These are phyloP conservation scores for Rhizophora apiculata DNA, from an alignment of 345 rosid species.

Conservation along the genomic window DNA sequence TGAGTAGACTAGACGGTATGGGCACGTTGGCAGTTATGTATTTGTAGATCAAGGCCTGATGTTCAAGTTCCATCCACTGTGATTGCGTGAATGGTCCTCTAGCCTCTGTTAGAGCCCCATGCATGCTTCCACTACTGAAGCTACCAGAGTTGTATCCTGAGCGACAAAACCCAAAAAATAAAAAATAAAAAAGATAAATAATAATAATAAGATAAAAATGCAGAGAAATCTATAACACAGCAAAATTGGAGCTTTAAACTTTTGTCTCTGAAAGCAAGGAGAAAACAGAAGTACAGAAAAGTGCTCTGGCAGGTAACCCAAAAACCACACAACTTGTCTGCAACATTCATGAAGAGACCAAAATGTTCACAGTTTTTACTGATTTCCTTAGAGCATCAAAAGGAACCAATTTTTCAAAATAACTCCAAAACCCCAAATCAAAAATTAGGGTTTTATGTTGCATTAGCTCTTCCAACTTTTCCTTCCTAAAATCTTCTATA, in stretches of 20 bases:
- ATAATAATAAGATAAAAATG: not conserved
- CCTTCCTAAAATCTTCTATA: constrained; percentile 9
- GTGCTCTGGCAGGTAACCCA: too few relatives aligned
- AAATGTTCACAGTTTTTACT: not conserved
- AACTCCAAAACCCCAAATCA: not conserved
- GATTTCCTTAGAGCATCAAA: constrained; percentile 1
- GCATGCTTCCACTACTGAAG: constrained; percentile 24
- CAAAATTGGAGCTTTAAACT: not conserved
- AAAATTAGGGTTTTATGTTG: not conserved
- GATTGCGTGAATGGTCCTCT: constrained; percentile 59
- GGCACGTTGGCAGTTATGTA: constrained; percentile 69
- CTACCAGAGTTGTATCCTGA: constrained; percentile 26
- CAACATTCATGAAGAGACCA: too few relatives aligned
- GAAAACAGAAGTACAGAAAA: too few relatives aligned
- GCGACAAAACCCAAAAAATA: not conserved
- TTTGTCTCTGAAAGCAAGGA: too few relatives aligned
- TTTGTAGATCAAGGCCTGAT: constrained; percentile 82
- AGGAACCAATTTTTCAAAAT: not conserved
- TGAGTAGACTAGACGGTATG: constrained; percentile 67
- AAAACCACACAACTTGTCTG: too few relatives aligned
- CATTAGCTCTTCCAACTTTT: not conserved
- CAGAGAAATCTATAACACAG: not conserved
- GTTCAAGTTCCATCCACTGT: constrained; percentile 75
- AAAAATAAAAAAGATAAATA: not conserved
- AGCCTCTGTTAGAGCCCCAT: not conserved